phyloP scores from a whole-genome alignment of 2,329 filamentous ascomycete genomes.

The Hypoxylon rubiginosum region DNA sequence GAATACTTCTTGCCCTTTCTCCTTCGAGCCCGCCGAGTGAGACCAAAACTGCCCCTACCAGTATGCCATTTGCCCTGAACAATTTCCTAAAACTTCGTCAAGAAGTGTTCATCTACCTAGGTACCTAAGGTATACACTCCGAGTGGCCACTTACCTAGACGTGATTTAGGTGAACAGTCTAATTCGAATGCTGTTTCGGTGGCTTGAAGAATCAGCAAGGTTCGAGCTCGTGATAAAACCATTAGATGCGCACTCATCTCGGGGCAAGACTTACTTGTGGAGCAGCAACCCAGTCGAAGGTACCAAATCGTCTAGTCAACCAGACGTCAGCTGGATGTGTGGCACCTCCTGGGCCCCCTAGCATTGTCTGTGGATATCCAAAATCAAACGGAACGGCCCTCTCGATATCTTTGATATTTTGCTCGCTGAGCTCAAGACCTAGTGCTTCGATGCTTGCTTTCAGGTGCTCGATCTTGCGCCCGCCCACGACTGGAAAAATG shows the following conservation, averaged over 20 bases:
- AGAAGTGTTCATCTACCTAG: too few species aligned
- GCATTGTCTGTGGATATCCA: conserved; percentile 64
- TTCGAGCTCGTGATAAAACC: neutral
- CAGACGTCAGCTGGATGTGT: conserved; percentile 21
- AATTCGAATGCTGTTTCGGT: neutral
- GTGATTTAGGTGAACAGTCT: neutral
- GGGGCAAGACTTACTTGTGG: conserved; percentile 13
- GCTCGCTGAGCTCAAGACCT: conserved; percentile 59
- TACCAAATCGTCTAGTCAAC: conserved; percentile 18
- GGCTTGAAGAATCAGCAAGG: neutral
- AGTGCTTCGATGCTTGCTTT: conserved; percentile 67
- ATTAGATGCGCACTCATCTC: neutral
- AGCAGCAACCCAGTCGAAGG: conserved; percentile 25
- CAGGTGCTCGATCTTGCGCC: conserved; percentile 64
- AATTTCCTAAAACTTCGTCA: too few species aligned
- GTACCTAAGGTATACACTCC: neutral
- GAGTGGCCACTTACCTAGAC: neutral
- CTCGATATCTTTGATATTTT: conserved; percentile 67
- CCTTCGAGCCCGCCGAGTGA: too few species aligned
- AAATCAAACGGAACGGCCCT: conserved; percentile 63
- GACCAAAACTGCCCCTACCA: too few species aligned
- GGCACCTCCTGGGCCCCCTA: conserved; percentile 22
- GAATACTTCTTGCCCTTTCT: too few species aligned
- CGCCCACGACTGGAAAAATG: conserved; percentile 65
- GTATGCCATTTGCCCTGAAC: too few species aligned